Conservation (phyloP, 176 grass and related monocot genomes). For the Avena sativa region DNA sequence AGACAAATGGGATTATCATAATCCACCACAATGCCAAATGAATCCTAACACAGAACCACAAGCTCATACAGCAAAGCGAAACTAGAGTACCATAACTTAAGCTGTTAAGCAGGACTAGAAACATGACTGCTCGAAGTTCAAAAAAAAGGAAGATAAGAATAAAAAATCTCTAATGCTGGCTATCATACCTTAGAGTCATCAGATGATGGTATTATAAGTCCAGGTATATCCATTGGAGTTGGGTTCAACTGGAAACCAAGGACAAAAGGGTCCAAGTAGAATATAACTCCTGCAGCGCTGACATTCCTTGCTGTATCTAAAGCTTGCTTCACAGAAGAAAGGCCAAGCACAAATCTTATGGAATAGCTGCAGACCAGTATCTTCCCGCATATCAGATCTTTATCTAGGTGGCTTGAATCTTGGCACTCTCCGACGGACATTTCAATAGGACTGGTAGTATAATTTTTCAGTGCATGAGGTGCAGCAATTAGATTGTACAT, state of each 20-base stretch:
- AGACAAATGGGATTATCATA: neutral
- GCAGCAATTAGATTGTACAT: constrained; percentile 89
- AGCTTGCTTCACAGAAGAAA: constrained; percentile 96
- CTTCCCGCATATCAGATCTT: constrained; percentile 76
- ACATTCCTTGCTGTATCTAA: constrained; percentile 85
- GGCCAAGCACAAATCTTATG: constrained; percentile 94
- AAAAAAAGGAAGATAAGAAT: neutral
- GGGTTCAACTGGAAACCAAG: constrained; percentile 98
- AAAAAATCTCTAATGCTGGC: neutral
- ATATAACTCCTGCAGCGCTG: constrained; percentile 85
- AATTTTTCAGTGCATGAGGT: constrained; percentile 75
- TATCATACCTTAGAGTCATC: constrained; percentile 90
- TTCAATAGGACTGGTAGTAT: constrained; percentile 58
- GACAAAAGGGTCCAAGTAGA: constrained; percentile 98
- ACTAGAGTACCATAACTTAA: constrained; percentile 6
- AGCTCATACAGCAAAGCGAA: neutral
- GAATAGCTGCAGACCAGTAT: constrained; percentile 95
- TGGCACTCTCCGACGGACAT: constrained; percentile 90
- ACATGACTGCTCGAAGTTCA: neutral
- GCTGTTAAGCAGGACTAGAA: neutral
- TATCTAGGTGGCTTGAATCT: constrained; percentile 79
- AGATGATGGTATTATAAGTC: constrained; percentile 95
- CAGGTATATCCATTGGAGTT: constrained; percentile 91
- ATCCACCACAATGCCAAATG: neutral
- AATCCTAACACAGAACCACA: neutral